Evolutionary conservation across 1,139 yeast species (phyloP).

Genomic region (Nakaseomyces uthaithaninus): DNA sequence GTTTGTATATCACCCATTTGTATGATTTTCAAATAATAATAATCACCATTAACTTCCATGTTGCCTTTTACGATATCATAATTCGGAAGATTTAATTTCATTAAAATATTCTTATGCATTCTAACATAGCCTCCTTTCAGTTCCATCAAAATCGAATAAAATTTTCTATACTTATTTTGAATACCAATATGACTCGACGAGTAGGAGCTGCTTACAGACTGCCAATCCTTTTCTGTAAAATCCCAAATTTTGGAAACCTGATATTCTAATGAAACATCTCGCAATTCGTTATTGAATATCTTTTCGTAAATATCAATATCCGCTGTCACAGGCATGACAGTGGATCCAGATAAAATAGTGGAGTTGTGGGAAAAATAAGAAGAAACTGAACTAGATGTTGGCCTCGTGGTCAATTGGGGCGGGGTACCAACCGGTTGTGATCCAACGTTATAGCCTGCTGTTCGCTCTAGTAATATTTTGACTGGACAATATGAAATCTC

Average conservation of each 20-base stretch:
- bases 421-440: conserved; percentile 1
- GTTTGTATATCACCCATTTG: conserved; percentile 28
- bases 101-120: conserved; percentile 17
- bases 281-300: conserved; percentile 21
- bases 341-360: conserved; percentile 15
- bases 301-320: conserved; percentile 26
- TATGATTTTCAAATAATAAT: conserved; percentile 23
- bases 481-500: conserved; percentile 12
- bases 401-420: conserved; percentile 10
- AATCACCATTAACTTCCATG: conserved; percentile 14
- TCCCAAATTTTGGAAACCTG: conserved; percentile 19
- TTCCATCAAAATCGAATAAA: conserved; percentile 22
- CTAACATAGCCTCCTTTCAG: conserved; percentile 29
- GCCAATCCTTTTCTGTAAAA: conserved; percentile 7
- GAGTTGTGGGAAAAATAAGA: conserved; percentile 21
- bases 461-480: conserved; percentile 8
- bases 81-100: conserved; percentile 15
- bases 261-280: conserved; percentile 14
- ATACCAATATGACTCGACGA: conserved; percentile 1
- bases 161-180: conserved; percentile 18
- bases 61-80: conserved; percentile 16
- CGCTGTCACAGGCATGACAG: conserved; percentile 18
- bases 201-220: background rate
- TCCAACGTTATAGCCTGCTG: background rate
- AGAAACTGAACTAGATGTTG: conserved; percentile 22